These are phyloP conservation scores for Fusarium nurragi DNA, from an alignment of 2,329 filamentous ascomycete species.

Conservation along the genomic window DNA sequence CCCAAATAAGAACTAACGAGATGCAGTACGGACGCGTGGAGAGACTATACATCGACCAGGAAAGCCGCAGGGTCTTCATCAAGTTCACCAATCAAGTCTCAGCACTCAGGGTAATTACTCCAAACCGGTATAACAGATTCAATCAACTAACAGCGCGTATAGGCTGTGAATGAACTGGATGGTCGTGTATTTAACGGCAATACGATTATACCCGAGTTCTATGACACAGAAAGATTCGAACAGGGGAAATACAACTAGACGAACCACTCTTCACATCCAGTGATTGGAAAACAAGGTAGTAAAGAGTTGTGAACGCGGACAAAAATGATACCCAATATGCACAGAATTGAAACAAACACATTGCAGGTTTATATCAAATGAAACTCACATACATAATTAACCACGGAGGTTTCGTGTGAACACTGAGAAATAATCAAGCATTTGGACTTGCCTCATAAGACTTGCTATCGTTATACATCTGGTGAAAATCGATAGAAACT, in stretches of 20 bases:
- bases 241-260: slow-evolving; percentile 60
- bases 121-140: too few species aligned
- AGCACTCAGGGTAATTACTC: slow-evolving; percentile 76
- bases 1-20: slow-evolving; percentile 20
- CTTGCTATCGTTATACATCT: too few species aligned
- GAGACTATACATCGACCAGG: slow-evolving; percentile 76
- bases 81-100: slow-evolving; percentile 89
- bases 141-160: slow-evolving; percentile 10
- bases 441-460: too few species aligned
- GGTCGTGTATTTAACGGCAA: slow-evolving; percentile 91
- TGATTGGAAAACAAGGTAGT: not conserved
- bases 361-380: too few species aligned
- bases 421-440: too few species aligned
- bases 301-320: not conserved
- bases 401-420: too few species aligned
- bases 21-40: slow-evolving; percentile 82
- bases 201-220: slow-evolving; percentile 82
- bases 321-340: slow-evolving; percentile 11
- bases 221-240: slow-evolving; percentile 84
- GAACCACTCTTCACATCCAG: not conserved
- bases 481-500: too few species aligned
- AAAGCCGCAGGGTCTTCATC: slow-evolving; percentile 80
- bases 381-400: too few species aligned
- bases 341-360: not conserved
- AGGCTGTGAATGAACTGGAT: slow-evolving; percentile 91